Conservation (phyloP, 129 eudicot species). For the Calendula officinalis region DNA sequence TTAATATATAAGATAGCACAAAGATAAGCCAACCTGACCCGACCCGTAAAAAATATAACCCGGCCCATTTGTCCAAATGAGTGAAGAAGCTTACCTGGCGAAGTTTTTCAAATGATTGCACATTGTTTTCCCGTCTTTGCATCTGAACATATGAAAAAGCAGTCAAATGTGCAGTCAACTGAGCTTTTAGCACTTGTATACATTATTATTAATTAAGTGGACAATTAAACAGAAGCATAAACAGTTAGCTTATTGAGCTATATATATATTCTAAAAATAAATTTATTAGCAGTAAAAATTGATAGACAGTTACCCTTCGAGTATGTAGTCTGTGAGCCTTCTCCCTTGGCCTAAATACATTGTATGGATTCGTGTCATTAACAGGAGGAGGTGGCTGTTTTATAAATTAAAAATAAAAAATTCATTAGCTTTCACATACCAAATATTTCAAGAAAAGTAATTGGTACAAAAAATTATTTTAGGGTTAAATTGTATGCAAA, state of each 20-base stretch:
- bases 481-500: background rate
- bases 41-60: too few relatives aligned
- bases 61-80: background rate
- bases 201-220: background rate
- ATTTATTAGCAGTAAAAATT: background rate
- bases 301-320: constrained; percentile 57
- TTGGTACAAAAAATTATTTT: background rate
- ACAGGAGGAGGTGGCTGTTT: constrained; percentile 93
- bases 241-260: too few relatives aligned
- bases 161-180: constrained; percentile 10
- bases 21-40: too few relatives aligned
- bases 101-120: constrained; percentile 95
- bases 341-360: constrained; percentile 96
- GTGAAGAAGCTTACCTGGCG: constrained; percentile 56
- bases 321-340: constrained; percentile 94
- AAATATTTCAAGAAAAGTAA: background rate
- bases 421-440: background rate
- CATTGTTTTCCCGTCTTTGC: constrained; percentile 98
- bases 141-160: constrained; percentile 42
- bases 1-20: too few relatives aligned
- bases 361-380: constrained; percentile 91
- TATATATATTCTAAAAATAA: too few relatives aligned
- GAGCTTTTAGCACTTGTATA: background rate
- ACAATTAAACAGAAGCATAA: constrained; percentile 1
- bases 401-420: constrained; percentile 13